A percentile compares a stretch with the other conserved stretches of the same genome.
Conservation (phyloP, 495 filamentous ascomycete species). For the Hypoxylon trugodes region DNA sequence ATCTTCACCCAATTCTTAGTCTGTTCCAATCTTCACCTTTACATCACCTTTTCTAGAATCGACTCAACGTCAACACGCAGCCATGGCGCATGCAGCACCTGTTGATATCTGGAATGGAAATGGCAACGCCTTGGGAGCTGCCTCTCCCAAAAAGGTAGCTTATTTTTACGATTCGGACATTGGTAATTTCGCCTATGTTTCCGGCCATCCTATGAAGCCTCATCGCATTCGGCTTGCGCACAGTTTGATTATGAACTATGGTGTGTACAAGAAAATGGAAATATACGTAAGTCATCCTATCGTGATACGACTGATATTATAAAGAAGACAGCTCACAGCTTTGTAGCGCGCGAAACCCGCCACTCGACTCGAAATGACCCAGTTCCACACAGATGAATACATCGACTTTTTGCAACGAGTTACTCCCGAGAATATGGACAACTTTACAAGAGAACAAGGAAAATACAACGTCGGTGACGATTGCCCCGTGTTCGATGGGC, state of each 20-base stretch:
- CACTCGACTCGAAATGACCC: conserved; percentile 96
- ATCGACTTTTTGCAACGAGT: conserved; percentile 97
- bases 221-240: conserved; percentile 97
- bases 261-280: conserved; percentile 97
- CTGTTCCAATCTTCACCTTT: conserved; percentile 12
- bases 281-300: conserved; percentile 79
- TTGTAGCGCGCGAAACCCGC: conserved; percentile 93
- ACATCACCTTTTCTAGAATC: conserved; percentile 5
- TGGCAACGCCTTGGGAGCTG: conserved; percentile 56
- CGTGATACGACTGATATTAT: background rate
- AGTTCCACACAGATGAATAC: conserved; percentile 99
- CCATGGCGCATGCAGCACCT: conserved; percentile 54
- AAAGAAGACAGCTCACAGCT: background rate
- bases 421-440: conserved; percentile 98
- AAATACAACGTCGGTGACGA: conserved; percentile 99
- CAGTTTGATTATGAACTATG: conserved; percentile 98
- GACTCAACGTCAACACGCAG: conserved; percentile 22
- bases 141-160: conserved; percentile 74
- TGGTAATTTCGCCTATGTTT: conserved; percentile 96
- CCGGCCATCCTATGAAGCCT: conserved; percentile 99
- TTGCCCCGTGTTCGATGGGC: conserved; percentile 95
- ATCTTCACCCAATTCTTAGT: conserved; percentile 3
- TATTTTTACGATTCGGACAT: conserved; percentile 99
- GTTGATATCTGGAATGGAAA: conserved; percentile 61
- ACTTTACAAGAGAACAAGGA: conserved; percentile 87